A percentile compares a stretch with the other conserved stretches of the same genome.
phyloP scores from a whole-genome alignment of 495 filamentous ascomycete species.

The Margaritispora aquatica region DNA sequence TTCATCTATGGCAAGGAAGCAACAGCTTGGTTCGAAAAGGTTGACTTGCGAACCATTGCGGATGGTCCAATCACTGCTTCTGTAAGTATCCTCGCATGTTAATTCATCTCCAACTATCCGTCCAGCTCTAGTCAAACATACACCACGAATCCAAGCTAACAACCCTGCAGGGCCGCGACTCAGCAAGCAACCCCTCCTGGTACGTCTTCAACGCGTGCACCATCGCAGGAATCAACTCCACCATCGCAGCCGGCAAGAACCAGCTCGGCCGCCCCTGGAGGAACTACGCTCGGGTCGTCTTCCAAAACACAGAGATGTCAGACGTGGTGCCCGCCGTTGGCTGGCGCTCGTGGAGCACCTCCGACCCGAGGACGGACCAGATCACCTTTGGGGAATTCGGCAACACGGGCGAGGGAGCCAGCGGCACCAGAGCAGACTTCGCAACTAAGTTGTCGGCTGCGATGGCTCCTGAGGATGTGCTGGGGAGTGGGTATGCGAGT shows the following conservation, averaged over 20 bases:
- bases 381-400: slow-evolving; percentile 24
- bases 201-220: slow-evolving; percentile 31
- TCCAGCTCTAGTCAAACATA: background rate
- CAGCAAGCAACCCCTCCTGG: slow-evolving; percentile 21
- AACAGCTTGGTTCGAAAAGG: slow-evolving; percentile 18
- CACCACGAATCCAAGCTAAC: background rate
- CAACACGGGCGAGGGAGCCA: slow-evolving; percentile 20
- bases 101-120: background rate
- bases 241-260: slow-evolving; percentile 11
- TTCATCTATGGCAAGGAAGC: slow-evolving; percentile 28
- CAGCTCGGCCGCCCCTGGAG: slow-evolving; percentile 25
- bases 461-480: slow-evolving; percentile 1
- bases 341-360: slow-evolving; percentile 21
- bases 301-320: slow-evolving; percentile 21
- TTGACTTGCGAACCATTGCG: slow-evolving; percentile 23
- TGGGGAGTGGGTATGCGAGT: slow-evolving; percentile 3
- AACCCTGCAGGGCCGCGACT: slow-evolving; percentile 17
- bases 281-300: slow-evolving; percentile 22
- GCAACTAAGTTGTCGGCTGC: slow-evolving; percentile 6
- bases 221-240: slow-evolving; percentile 5
- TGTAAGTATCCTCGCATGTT: background rate
- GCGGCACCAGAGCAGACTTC: slow-evolving; percentile 11
- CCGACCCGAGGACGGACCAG: slow-evolving; percentile 13
- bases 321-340: slow-evolving; percentile 19
- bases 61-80: slow-evolving; percentile 26